phyloP scores from a whole-genome alignment of 2,329 filamentous ascomycete genomes.

The Alternaria atra region DNA sequence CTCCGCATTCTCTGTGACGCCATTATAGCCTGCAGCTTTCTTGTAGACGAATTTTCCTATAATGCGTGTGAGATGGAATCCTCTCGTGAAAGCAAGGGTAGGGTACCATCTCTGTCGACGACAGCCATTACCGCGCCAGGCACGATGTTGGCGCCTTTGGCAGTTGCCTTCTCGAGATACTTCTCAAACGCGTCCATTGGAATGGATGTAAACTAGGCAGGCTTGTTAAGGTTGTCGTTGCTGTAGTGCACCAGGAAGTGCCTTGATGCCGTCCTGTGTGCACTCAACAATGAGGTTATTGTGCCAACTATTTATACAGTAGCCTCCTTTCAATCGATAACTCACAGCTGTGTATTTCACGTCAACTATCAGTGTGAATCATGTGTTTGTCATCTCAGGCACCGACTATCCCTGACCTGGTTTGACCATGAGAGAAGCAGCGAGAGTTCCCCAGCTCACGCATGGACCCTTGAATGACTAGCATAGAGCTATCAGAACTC shows the following conservation, averaged over 20 bases:
- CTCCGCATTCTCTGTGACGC: constrained; percentile 48
- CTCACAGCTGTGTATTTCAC: no score
- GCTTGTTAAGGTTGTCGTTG: not conserved
- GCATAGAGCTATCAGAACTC: no score
- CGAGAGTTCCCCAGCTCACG: not conserved
- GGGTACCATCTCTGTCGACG: constrained; percentile 29
- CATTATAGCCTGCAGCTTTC: constrained; percentile 46
- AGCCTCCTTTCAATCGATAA: no score
- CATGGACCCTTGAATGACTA: no score
- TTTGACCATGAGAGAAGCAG: not conserved
- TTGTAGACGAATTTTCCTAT: constrained; percentile 50
- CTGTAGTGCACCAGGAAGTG: not conserved
- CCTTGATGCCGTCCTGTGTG: not conserved
- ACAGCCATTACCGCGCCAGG: constrained; percentile 32
- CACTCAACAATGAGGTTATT: not conserved
- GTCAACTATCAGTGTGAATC: not conserved
- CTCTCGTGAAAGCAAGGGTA: not conserved
- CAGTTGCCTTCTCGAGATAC: constrained; percentile 32
- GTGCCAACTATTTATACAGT: not conserved
- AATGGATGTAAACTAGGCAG: constrained; percentile 9
- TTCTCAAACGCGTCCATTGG: constrained; percentile 34
- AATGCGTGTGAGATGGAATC: constrained; percentile 25
- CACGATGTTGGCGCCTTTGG: constrained; percentile 27
- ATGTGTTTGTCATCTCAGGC: not conserved
- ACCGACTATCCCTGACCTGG: not conserved